Base-by-base conservation (phyloP, 352 stramenopile genomes). In the Pythium brassicae region DNA sequence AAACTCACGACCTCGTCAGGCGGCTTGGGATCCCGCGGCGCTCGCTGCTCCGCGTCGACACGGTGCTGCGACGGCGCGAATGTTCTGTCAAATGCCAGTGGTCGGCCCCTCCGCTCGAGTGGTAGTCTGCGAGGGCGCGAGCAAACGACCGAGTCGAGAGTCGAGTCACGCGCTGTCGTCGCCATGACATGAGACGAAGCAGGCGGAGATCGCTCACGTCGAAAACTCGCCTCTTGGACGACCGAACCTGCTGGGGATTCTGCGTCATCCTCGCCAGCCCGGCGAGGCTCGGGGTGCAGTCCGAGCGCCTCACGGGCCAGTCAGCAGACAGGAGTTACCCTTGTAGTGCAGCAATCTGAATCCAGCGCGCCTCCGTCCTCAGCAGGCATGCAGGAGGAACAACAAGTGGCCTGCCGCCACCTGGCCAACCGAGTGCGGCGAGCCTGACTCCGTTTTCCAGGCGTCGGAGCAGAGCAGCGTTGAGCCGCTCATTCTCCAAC, bases 111-210 rank as follows among this genome's bases (percentile, higher is more conserved):
- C 17, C 26, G 17, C 27, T 52, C 46, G 26, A 23, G 46, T 52
- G 32, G 26, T 40, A 52, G 32, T 52, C 46, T 17, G 46, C 26
- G 17, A 52, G 46, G 26, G 26, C 46, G 17, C 26, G 26, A 29
- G 45, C 25, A 34, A 34, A 51, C 46, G n/a, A 51, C 46, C 4
- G 22, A 23, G 43, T 19, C 43, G 43, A 49, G 26, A n/a, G n/a
- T n/a, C n/a, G n/a, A n/a, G n/a, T n/a, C n/a, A n/a, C n/a, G n/a
- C n/a, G n/a, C n/a, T 23, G 15, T 49, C 26, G 19, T 52, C 32
- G 10, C 5, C 12, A n/a, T 15, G 40, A 45, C 40, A 45, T 45
- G 40, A 25, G 40, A 45, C 40, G 40, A 14, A 25, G n/a, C 40
- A 25, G 40, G 15, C 6, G 3, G 40, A 45, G 4, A 11, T n/a